Evolutionary conservation across 2,329 filamentous ascomycete genomes (phyloP), one percentile per base, ranked within the genome.

Genomic region (Furcasterigmium furcatum): DNA sequence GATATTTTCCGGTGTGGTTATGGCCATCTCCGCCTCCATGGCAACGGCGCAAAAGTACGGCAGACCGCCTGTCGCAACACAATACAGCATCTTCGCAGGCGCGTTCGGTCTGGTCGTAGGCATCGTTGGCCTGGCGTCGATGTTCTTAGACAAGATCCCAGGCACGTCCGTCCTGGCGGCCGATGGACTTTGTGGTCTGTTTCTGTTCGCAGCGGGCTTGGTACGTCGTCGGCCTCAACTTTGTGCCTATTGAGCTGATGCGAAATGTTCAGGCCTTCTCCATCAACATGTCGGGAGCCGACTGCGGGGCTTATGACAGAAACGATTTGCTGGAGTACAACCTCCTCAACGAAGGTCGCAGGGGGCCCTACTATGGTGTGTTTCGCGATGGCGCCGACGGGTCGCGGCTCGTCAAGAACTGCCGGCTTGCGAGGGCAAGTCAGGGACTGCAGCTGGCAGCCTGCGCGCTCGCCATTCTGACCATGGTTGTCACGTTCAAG

Each of bases 381-480:
- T 27, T 27, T 12, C 7, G 16, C 3, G 30, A 46, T 5, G 21
- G 29, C 10, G n/a, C n/a, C n/a, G n/a, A 32, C 14, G 19, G 19
- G 3, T 18, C 7, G 3, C 32, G 14, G 13, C 36, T 49, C 4
- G 4, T 46, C 2, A 22, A 19, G 19, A 48, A 29, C 8, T 52
- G 50, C 32, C 40, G 38, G 20, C 48, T 48, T 13, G 48, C 45
- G 3, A 43, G 19, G 1, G 48, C 50, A 14, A 35, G 44, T 4
- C 48, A 52, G 24, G 43, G 48, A 2, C 41, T 52, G 32, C 48
- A 50, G 2, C 50, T 52, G 5, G 48, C 48, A 21, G 45, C 48
- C 4, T 39, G 38, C 3, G 45, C 45, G 2, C 35, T 48, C 14
- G 45, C 34, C 3, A 10, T 50, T 9, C 35, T 36, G 1, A 52